These are phyloP conservation scores for sweet orange (Citrus sinensis) DNA, from an alignment of 345 rosid genomes.

Conservation along the genomic window DVS_A1.0 CM039164.1:18387501-18388000, in stretches of 20 bases:
- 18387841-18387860: background rate
- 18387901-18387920: constrained; percentile 87
- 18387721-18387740: constrained; percentile 75
- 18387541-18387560: background rate
- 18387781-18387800: background rate
- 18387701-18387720: constrained; percentile 61
- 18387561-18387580: background rate
- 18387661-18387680: constrained; percentile 84
- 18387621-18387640: constrained; percentile 29
- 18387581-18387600: background rate
- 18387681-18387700: constrained; percentile 74
- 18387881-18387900: constrained; percentile 83
- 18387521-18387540: background rate
- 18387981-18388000: constrained; percentile 49
- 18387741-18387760: constrained; percentile 37
- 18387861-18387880: constrained; percentile 51
- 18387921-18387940: constrained; percentile 78
- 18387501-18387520: background rate
- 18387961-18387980: constrained; percentile 78
- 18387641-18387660: constrained; percentile 98
- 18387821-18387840: background rate
- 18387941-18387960: constrained; percentile 65
- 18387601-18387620: background rate
- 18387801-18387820: background rate
- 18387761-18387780: constrained; percentile 1